phyloP scores from a whole-genome alignment of 1,139 yeast species.

The Saccharomyces hybrid region DNA sequence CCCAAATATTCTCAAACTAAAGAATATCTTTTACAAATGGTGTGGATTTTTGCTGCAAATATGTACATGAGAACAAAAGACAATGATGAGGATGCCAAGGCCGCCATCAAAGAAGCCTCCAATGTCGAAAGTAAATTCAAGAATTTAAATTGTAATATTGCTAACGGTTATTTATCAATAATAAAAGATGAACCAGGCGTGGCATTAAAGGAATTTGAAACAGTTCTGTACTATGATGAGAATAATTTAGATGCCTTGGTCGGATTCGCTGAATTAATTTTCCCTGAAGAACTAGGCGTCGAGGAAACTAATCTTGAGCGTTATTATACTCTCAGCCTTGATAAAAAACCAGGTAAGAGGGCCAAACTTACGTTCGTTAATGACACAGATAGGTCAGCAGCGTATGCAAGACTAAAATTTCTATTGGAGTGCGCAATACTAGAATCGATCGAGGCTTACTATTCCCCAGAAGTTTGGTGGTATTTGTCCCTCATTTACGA shows the following conservation, averaged over 20 bases:
- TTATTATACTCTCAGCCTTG: conserved; percentile 10
- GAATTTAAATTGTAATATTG: conserved; percentile 44
- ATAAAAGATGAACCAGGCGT: conserved; percentile 27
- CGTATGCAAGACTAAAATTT: conserved; percentile 54
- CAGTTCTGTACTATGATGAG: conserved; percentile 48
- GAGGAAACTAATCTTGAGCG: conserved; percentile 10
- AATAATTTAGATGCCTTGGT: conserved; percentile 52
- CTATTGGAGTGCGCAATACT: conserved; percentile 53
- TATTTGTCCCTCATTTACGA: conserved; percentile 60
- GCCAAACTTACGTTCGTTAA: conserved; percentile 31
- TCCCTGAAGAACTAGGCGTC: conserved; percentile 26
- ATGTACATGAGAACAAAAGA: conserved; percentile 51
- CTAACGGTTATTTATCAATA: conserved; percentile 44
- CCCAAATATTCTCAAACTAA: conserved; percentile 13
- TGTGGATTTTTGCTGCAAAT: conserved; percentile 72
- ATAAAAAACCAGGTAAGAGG: not conserved
- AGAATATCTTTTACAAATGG: conserved; percentile 39
- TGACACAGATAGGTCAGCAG: conserved; percentile 53
- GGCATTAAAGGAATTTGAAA: conserved; percentile 62
- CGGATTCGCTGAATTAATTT: conserved; percentile 55
- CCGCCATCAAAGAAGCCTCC: conserved; percentile 69
- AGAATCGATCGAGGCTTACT: conserved; percentile 42
- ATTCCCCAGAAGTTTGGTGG: conserved; percentile 67
- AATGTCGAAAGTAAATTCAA: conserved; percentile 24
- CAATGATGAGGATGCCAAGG: conserved; percentile 53